Base-by-base conservation (phyloP, 768 basidiomycete genomes). In the Termitomyces sp. region DNA sequence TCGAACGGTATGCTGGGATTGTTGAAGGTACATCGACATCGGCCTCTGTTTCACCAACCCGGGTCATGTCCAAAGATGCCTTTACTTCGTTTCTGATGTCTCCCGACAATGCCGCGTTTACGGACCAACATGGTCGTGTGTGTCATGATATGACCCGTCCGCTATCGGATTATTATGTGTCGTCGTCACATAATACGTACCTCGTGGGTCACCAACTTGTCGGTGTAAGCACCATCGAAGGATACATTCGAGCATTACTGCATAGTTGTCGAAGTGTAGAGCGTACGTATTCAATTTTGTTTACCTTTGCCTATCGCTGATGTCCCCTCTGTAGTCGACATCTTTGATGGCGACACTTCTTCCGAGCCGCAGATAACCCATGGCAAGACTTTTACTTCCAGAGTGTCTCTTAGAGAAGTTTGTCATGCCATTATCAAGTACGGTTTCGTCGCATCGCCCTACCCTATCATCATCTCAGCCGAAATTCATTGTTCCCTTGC, bases 381-480 rank as follows among this genome's bases (percentile, higher is more conserved):
- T 64, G 94, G 94, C 45, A 90, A 90, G 62, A 97, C 95, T 0
- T 78, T 98, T 44, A 98, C 95, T 0, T 83, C 88, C 13, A 93
- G 91, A 66, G 86, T 98, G 3, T 75, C 92, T 0, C 77, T 92
- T 1, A 85, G 92, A 18, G 89, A 91, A 60, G 85, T 94, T 48
- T 93, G 93, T 68, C 76, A 84, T 49, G 91, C 93, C 0, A 92
- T 98, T 68, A 80, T 81, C 51, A 92, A 93, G 67, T 98, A 98
- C 66, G 96, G 91, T 1, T 98, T 99, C 66, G 86, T 93, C 47
- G 85, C 91, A 0, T 96, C 94, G 2, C 91, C 94, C 0, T 98
- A 94, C 70, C 97, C 97, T 0, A 82, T 99, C 69, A 92, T 99
- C 73, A 91, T 99, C 54, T 96, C 94, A 4, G 92, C 94, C n/a